phyloP scores from a whole-genome alignment of 495 filamentous ascomycete species.

The Daldinia childiae region DNA sequence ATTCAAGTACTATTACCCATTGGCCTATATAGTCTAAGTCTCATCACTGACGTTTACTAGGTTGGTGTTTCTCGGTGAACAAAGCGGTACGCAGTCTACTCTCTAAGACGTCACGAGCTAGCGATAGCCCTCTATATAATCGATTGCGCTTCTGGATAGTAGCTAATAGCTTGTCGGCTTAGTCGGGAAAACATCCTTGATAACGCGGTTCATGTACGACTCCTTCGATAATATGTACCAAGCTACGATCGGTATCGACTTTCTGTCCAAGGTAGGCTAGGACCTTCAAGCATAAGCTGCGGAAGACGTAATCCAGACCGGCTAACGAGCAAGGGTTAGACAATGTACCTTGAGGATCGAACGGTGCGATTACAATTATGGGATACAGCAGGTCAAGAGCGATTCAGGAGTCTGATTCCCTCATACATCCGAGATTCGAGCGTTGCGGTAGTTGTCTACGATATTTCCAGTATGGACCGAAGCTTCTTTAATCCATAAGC shows the following conservation, averaged over 20 bases:
- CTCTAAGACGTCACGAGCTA: slow-evolving; percentile 7
- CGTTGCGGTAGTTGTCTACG: slow-evolving; percentile 97
- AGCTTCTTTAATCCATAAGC: background rate
- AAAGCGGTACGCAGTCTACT: slow-evolving; percentile 78
- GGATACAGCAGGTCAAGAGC: slow-evolving; percentile 98
- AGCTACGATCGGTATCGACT: slow-evolving; percentile 99
- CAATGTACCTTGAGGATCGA: slow-evolving; percentile 99
- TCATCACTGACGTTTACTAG: slow-evolving; percentile 57
- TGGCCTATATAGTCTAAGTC: slow-evolving; percentile 20
- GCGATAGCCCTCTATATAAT: background rate
- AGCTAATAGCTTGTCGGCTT: slow-evolving; percentile 37
- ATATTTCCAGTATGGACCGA: slow-evolving; percentile 78
- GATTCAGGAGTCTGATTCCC: slow-evolving; percentile 95
- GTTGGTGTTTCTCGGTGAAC: slow-evolving; percentile 95
- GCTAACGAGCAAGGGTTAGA: slow-evolving; percentile 63
- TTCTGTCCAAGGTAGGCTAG: slow-evolving; percentile 86
- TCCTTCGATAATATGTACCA: slow-evolving; percentile 99
- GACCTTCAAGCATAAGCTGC: background rate
- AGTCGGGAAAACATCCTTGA: slow-evolving; percentile 99
- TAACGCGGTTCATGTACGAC: slow-evolving; percentile 99
- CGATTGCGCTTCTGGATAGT: slow-evolving; percentile 14
- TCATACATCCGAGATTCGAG: slow-evolving; percentile 98
- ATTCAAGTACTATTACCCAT: slow-evolving; percentile 79
- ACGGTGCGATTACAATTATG: slow-evolving; percentile 97
- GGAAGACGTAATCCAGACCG: slow-evolving; percentile 1